Conservation (phyloP, 208 protist genomes). For the Trypanosoma cruzi region DNA sequence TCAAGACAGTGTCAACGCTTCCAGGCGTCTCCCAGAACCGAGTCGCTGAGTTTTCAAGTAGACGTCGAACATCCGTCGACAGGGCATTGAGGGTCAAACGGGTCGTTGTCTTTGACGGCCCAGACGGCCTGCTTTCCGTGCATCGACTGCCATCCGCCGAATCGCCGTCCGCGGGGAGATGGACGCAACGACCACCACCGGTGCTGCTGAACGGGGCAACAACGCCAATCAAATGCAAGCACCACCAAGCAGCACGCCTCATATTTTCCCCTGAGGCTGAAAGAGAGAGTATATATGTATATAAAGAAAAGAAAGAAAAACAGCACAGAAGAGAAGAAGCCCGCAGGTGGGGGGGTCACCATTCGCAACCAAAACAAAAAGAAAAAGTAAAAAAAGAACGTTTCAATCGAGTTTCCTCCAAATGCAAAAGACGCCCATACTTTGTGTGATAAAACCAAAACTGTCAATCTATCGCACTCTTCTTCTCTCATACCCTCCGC, state of each 20-base stretch:
- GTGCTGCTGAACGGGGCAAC: not conserved
- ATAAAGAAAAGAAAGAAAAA: constrained; percentile 2
- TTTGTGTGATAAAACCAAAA: too few species aligned
- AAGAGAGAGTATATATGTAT: too few species aligned
- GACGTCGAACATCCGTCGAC: constrained; percentile 23
- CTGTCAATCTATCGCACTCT: too few species aligned
- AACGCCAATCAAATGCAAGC: not conserved
- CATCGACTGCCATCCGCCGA: not conserved
- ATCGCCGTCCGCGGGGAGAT: not conserved
- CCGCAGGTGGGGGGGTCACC: too few species aligned
- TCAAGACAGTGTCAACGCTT: constrained; percentile 17
- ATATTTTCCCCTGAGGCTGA: not conserved
- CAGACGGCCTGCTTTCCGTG: not conserved
- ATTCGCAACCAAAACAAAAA: too few species aligned
- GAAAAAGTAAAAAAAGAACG: too few species aligned
- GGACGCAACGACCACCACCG: not conserved
- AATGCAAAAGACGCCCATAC: too few species aligned
- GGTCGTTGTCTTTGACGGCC: not conserved
- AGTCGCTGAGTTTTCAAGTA: constrained; percentile 9
- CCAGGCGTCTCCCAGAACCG: constrained; percentile 17
- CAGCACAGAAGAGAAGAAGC: not conserved
- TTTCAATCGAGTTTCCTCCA: too few species aligned
- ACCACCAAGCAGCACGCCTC: constrained; percentile 6
- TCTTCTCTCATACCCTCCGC: too few species aligned
- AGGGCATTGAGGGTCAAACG: constrained; percentile 14